Base-by-base conservation (phyloP, 2,329 filamentous ascomycete genomes). In the Zymoseptoria brevis region DNA sequence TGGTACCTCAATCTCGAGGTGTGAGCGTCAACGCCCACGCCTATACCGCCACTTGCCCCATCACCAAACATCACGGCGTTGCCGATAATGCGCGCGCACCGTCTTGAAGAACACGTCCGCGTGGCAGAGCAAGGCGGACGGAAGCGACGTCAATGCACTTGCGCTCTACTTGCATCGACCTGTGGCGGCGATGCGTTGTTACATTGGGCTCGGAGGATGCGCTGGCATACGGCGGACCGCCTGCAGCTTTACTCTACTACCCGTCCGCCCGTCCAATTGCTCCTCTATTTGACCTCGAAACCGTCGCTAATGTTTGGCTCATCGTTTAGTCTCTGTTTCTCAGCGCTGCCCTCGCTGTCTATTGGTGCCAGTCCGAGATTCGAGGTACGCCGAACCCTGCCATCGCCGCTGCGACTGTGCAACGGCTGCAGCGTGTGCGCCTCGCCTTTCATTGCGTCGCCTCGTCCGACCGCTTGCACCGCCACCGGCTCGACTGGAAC, bases 261-360 rank as follows among this genome's bases (percentile, higher is more conserved):
- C 64, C 61, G 61, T 56, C 55, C 50, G 54, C 58, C 59, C 60
- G 41, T 58, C 55, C 66, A 67, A 67, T 68, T 66, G 64, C 61
- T 66, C 58, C 56, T 59, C 58, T 64, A 64, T 58, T 60, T 57
- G 52, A 57, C 57, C 55, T 59, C 59, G 62, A 60, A 63, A 60
- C 58, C 60, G 62, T 67, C 57, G 66, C 67, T 69, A 66, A 69
- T 62, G 60, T 65, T 58, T 65, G 63, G 59, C 57, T 62, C 63
- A 65, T 60, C 60, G 30, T 60, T 60, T 66, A 65, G 62, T 60
- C 60, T 60, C 62, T 62, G 61, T 63, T 60, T 56, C 53, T 61
- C 55, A 56, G 54, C 60, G 58, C 57, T 55, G 56, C 35, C 54
- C 56, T 60, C 55, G 52, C 41, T 57, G 60, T 62, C 60, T 58